These are phyloP conservation scores for Pyronema domesticum DNA, from an alignment of 495 filamentous ascomycete genomes.

Conservation along the genomic window DNA sequence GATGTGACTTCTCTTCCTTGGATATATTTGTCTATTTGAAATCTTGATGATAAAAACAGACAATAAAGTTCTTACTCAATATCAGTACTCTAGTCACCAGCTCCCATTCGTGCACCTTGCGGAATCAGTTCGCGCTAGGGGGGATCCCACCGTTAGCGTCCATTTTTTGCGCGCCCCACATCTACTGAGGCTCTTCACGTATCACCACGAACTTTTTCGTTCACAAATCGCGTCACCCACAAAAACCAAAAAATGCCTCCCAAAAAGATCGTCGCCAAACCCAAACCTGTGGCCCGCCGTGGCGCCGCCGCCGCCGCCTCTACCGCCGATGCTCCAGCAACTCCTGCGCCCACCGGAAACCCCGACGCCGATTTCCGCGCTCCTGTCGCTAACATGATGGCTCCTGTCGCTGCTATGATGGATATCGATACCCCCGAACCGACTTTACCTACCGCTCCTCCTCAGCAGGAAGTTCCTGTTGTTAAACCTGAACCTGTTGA, in stretches of 20 bases:
- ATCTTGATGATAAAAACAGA: no score
- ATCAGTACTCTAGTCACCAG: no score
- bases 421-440: not conserved
- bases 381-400: not conserved
- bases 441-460: not conserved
- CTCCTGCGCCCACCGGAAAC: not conserved
- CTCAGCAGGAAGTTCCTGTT: not conserved
- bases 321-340: not conserved
- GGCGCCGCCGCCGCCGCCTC: conserved; percentile 2
- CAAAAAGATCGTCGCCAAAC: conserved; percentile 12
- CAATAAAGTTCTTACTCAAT: no score
- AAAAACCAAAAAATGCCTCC: conserved; percentile 11
- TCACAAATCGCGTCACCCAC: not conserved
- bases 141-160: no score
- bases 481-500: conserved; percentile 3
- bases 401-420: not conserved
- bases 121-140: no score
- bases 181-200: no score
- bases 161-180: no score
- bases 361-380: not conserved
- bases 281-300: conserved; percentile 17
- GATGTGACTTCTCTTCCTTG: no score
- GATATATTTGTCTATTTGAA: no score
- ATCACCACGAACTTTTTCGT: no score
- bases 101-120: no score